A percentile compares a stretch with the other conserved stretches of the same genome.
Conservation (phyloP, 139 green algal species). For the Choricystis sp. region DNA sequence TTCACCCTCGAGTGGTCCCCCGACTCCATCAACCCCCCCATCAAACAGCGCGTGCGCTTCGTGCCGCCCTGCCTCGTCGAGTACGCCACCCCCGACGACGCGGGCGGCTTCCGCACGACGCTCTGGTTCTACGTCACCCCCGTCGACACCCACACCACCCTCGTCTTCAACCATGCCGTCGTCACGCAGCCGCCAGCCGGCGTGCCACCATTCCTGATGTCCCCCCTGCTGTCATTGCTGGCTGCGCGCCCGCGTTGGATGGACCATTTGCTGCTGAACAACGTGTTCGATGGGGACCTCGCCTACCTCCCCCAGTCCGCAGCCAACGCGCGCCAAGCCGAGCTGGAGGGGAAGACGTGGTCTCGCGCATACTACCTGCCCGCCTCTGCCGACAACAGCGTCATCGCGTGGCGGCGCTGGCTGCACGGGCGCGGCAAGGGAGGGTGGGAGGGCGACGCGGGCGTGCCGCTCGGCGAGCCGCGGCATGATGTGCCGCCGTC, state of each 20-base stretch:
- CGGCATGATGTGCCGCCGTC: neutral
- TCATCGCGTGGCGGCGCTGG: neutral
- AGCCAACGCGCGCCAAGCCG: neutral
- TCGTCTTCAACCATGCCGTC: slow-evolving; percentile 12
- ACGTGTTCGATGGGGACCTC: slow-evolving; percentile 9
- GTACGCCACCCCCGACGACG: slow-evolving; percentile 10
- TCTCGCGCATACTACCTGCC: slow-evolving; percentile 7
- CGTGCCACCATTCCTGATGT: neutral
- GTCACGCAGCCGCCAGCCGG: neutral
- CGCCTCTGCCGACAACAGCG: neutral
- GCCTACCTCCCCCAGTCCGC: slow-evolving; percentile 3
- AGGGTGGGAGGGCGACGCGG: neutral
- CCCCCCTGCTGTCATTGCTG: neutral
- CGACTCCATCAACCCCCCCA: slow-evolving; percentile 8
- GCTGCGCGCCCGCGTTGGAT: slow-evolving; percentile 8
- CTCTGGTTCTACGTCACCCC: slow-evolving; percentile 11
- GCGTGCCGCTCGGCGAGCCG: neutral
- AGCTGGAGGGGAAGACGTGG: neutral
- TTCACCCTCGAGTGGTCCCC: slow-evolving; percentile 16
- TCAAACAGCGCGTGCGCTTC: slow-evolving; percentile 5
- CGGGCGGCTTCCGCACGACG: slow-evolving; percentile 1
- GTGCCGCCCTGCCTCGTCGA: slow-evolving; percentile 8
- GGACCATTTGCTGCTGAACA: slow-evolving; percentile 14
- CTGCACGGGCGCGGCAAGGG: neutral
- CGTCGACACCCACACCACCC: slow-evolving; percentile 5